These are phyloP conservation scores for Fusarium sp. DNA, from an alignment of 2,329 filamentous ascomycete species.

Conservation along the genomic window DNA sequence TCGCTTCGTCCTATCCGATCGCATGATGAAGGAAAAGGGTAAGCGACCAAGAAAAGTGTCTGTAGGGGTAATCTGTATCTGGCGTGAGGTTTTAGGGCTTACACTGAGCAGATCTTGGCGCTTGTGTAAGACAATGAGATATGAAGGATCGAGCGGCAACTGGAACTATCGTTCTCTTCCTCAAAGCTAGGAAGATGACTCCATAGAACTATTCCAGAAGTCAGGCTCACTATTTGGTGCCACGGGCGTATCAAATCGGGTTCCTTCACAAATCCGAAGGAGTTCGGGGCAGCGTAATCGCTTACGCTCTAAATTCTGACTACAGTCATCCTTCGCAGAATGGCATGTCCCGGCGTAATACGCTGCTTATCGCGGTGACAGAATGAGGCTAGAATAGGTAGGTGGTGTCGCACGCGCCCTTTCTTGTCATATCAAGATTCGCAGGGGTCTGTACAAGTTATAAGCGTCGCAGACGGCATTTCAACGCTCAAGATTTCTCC, in stretches of 20 bases:
- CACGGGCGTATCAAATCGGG: too few species aligned
- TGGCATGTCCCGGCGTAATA: neutral
- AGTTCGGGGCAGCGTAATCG: neutral
- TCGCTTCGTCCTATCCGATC: neutral
- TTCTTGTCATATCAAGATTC: neutral
- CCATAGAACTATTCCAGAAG: neutral
- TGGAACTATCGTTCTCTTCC: too few species aligned
- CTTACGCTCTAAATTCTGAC: slow-evolving; percentile 6
- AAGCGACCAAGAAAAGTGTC: too few species aligned
- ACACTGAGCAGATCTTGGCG: neutral
- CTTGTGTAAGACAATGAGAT: neutral
- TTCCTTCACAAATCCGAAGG: neutral
- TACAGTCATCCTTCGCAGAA: neutral
- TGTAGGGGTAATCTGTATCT: too few species aligned
- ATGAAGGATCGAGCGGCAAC: neutral
- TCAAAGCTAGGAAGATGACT: neutral
- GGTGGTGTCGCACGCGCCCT: neutral
- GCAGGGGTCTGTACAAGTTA: neutral
- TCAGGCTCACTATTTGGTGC: too few species aligned
- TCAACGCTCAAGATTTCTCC: rapidly evolving
- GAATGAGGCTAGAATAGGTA: neutral
- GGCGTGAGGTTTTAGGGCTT: neutral
- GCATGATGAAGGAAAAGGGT: neutral
- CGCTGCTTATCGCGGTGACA: neutral
- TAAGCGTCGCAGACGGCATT: neutral